A percentile compares a stretch with the other conserved stretches of the same genome.
Evolutionary conservation across 2,329 filamentous ascomycete species (phyloP).

Genomic region (Calonectria crousiana): DNA sequence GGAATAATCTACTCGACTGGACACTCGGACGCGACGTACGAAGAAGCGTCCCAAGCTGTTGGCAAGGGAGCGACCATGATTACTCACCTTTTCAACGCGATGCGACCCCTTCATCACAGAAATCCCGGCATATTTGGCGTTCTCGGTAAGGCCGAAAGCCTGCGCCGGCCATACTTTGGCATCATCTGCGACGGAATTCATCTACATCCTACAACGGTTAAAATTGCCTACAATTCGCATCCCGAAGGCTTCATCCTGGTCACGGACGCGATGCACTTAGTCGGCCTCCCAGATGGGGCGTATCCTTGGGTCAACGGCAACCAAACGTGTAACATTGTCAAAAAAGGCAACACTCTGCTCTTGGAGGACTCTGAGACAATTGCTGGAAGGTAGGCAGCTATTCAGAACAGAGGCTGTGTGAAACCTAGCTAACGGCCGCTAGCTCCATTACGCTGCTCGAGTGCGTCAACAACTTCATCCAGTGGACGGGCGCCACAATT

Average conservation of each 20-base stretch:
- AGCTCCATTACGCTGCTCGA: conserved; percentile 81
- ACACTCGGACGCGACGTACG: conserved; percentile 89
- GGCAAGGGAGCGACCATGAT: conserved; percentile 87
- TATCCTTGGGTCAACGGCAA: conserved; percentile 88
- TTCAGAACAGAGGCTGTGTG: background rate
- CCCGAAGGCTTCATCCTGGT: conserved; percentile 89
- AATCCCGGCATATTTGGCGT: conserved; percentile 93
- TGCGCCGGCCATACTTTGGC: conserved; percentile 81
- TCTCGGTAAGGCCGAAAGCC: conserved; percentile 74
- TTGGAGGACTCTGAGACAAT: conserved; percentile 84
- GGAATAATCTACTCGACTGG: conserved; percentile 85
- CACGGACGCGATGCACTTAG: conserved; percentile 91
- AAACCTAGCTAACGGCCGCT: conserved; percentile 9
- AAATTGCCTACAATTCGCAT: conserved; percentile 89
- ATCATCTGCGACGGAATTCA: conserved; percentile 94
- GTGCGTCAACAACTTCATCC: conserved; percentile 84
- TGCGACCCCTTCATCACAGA: conserved; percentile 90
- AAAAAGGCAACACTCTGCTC: conserved; percentile 78
- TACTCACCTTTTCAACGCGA: conserved; percentile 94
- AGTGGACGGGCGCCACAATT: conserved; percentile 77
- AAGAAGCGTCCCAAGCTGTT: conserved; percentile 80
- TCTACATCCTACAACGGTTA: conserved; percentile 87
- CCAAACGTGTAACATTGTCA: conserved; percentile 70
- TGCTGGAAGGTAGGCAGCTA: conserved; percentile 74
- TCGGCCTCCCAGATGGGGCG: conserved; percentile 84